These are phyloP conservation scores for Trifolium repens DNA, from an alignment of 306 rosid genomes.

Conservation along the genomic window DNA sequence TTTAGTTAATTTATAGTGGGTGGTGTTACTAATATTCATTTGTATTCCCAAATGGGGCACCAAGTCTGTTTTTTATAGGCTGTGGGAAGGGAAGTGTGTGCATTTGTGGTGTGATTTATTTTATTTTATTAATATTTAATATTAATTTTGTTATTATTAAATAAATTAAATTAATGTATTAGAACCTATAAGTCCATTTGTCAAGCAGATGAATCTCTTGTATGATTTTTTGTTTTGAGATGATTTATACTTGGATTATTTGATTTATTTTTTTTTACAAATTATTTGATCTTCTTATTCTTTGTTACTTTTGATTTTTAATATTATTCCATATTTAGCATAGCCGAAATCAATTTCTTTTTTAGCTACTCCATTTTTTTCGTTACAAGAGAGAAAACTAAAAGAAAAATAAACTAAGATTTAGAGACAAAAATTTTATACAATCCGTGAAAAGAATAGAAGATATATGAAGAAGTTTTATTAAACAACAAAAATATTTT, in stretches of 20 bases:
- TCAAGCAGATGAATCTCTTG: conserved; percentile 36
- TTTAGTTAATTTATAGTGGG: conserved; percentile 35
- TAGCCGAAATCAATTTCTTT: too few relatives aligned
- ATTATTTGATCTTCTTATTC: not conserved
- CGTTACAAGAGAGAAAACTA: too few relatives aligned
- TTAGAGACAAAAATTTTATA: too few relatives aligned
- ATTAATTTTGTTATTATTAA: conserved; percentile 1
- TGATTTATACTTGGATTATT: conserved; percentile 1
- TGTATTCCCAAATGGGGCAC: conserved; percentile 41
- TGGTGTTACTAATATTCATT: conserved; percentile 13
- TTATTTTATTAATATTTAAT: conserved; percentile 8
- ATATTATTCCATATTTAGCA: too few relatives aligned
- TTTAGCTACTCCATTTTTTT: too few relatives aligned
- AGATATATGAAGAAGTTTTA: too few relatives aligned
- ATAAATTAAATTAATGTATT: conserved; percentile 33
- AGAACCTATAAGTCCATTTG: conserved; percentile 44
- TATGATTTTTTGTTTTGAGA: conserved; percentile 2
- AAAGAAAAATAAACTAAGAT: too few relatives aligned
- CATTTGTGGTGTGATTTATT: conserved; percentile 46
- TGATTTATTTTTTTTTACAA: not conserved
- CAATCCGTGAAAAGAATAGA: too few relatives aligned
- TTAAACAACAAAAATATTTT: too few relatives aligned
- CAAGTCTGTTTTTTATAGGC: conserved; percentile 47
- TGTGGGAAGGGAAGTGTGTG: conserved; percentile 44
- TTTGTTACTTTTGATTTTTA: too few relatives aligned